phyloP scores from a whole-genome alignment of 2,329 filamentous ascomycete genomes.

The Chrysosporium queenslandicum region DNA sequence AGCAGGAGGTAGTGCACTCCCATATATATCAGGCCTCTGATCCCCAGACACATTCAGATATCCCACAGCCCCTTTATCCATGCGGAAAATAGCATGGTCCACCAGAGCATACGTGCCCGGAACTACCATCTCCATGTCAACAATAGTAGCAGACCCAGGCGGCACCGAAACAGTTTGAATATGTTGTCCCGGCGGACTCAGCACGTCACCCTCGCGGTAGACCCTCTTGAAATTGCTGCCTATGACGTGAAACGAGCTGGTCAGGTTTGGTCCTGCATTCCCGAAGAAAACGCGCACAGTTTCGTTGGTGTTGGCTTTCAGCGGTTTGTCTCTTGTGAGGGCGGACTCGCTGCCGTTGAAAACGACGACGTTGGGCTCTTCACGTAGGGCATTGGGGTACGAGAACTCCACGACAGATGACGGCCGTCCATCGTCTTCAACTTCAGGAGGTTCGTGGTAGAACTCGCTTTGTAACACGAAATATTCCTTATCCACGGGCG shows the following conservation, averaged over 20 bases:
- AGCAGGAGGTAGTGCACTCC: constrained; percentile 21
- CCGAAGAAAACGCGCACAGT: constrained; percentile 30
- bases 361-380: constrained; percentile 26
- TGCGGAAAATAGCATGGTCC: constrained; percentile 29
- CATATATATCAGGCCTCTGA: constrained; percentile 23
- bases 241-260: constrained; percentile 28
- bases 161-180: constrained; percentile 25
- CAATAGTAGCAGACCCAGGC: constrained; percentile 24
- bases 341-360: constrained; percentile 30
- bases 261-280: constrained; percentile 29
- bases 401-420: constrained; percentile 28
- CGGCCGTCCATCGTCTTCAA: constrained; percentile 24
- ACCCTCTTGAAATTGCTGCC: constrained; percentile 25
- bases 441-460: constrained; percentile 31
- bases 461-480: constrained; percentile 34
- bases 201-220: constrained; percentile 27
- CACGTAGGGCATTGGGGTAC: constrained; percentile 27
- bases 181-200: constrained; percentile 23
- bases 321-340: constrained; percentile 24
- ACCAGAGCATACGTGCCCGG: constrained; percentile 29
- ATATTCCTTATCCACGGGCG: constrained; percentile 28
- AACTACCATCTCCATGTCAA: constrained; percentile 27
- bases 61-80: constrained; percentile 30
- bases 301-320: constrained; percentile 25
- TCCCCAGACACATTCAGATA: constrained; percentile 29